These are phyloP conservation scores for Tephrocybe sp. DNA, from an alignment of 768 basidiomycete genomes.

Conservation along the genomic window DNA sequence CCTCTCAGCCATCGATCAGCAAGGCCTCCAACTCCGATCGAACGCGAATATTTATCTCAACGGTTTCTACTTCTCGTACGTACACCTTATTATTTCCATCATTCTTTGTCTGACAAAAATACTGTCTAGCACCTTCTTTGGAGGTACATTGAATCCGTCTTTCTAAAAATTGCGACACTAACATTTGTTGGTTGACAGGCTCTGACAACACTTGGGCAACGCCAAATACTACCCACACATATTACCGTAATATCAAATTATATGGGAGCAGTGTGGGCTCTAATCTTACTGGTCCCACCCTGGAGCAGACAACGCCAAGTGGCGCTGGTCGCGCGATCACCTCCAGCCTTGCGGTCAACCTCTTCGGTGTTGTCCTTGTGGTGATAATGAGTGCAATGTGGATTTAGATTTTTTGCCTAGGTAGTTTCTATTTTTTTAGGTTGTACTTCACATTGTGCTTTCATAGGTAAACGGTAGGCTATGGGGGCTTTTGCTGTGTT, in stretches of 20 bases:
- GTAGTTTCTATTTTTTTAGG: not conserved
- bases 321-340: conserved; percentile 12
- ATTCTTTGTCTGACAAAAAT: conserved; percentile 1
- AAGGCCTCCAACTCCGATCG: conserved; percentile 61
- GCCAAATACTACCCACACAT: conserved; percentile 62
- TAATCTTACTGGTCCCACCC: conserved; percentile 44
- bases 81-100: conserved; percentile 5
- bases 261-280: conserved; percentile 57
- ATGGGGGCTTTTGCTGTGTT: too few species aligned
- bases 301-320: conserved; percentile 23
- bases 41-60: conserved; percentile 48
- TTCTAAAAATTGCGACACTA: conserved; percentile 10
- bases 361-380: not conserved
- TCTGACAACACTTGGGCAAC: conserved; percentile 73
- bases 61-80: conserved; percentile 80
- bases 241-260: conserved; percentile 72
- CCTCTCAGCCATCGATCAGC: conserved; percentile 54
- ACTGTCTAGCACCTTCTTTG: conserved; percentile 69
- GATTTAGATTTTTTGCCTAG: not conserved
- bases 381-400: conserved; percentile 6
- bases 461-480: too few species aligned
- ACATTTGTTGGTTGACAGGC: conserved; percentile 30
- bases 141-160: conserved; percentile 40
- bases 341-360: not conserved
- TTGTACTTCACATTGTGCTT: not conserved